These are phyloP conservation scores for Tagetes patula DNA, from an alignment of 129 eudicot genomes.

Conservation along the genomic window DNA sequence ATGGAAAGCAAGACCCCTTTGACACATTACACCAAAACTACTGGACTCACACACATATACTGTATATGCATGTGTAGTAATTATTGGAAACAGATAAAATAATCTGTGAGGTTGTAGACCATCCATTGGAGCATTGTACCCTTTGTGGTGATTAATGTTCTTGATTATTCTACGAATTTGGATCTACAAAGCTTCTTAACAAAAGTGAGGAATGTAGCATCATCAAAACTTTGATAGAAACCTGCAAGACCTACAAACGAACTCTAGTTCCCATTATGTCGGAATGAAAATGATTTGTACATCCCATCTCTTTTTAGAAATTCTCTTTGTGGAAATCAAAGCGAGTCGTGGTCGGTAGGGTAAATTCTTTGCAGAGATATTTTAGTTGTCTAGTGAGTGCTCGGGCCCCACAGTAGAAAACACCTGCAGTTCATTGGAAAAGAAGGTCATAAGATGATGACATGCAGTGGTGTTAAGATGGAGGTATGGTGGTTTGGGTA, in stretches of 20 bases:
- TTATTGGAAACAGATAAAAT: conserved; percentile 19
- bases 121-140: conserved; percentile 10
- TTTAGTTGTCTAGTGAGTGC: conserved; percentile 55
- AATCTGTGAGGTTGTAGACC: conserved; percentile 1
- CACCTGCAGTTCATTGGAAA: conserved; percentile 57
- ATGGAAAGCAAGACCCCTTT: conserved; percentile 3
- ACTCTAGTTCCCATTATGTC: conserved; percentile 14
- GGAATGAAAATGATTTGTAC: conserved; percentile 3
- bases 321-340: conserved; percentile 92
- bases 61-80: conserved; percentile 13
- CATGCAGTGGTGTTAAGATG: neutral
- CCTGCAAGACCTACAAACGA: conserved; percentile 19
- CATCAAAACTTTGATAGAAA: conserved; percentile 25
- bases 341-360: conserved; percentile 47
- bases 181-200: neutral
- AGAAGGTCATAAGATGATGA: conserved; percentile 4
- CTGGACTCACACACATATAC: conserved; percentile 8
- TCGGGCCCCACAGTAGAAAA: conserved; percentile 83
- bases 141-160: neutral
- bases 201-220: conserved; percentile 6
- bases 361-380: conserved; percentile 71
- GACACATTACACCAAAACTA: conserved; percentile 1
- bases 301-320: conserved; percentile 38
- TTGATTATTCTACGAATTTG: conserved; percentile 22
- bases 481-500: neutral